Evolutionary conservation across 2,329 filamentous ascomycete genomes (phyloP).

Genomic region (Verticillium isaacii): DNA sequence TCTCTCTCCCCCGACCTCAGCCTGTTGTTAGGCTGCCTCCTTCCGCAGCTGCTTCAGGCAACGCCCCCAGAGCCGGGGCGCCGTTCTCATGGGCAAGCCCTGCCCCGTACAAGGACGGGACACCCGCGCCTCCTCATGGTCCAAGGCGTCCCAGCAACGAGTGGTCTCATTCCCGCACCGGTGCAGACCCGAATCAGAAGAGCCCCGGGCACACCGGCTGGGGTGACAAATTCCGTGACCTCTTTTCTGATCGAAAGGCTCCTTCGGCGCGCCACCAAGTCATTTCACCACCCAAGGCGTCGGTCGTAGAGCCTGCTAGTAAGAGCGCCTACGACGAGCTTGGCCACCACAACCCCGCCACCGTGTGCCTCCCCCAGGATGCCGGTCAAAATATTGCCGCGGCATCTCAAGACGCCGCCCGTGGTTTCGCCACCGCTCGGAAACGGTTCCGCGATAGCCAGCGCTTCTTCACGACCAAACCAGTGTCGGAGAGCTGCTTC

Average conservation of each 20-base stretch:
- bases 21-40: constrained; percentile 82
- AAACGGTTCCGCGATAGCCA: not conserved
- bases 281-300: constrained; percentile 46
- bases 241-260: constrained; percentile 66
- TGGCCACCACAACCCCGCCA: constrained; percentile 47
- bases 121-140: constrained; percentile 12
- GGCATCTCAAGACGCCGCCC: not conserved
- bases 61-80: constrained; percentile 22
- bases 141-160: not conserved
- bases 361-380: constrained; percentile 59
- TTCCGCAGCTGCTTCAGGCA: constrained; percentile 30
- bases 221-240: constrained; percentile 53
- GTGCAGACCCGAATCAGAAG: not conserved
- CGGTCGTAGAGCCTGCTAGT: constrained; percentile 63
- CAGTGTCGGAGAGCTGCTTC: constrained; percentile 74
- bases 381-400: not conserved
- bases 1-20: constrained; percentile 63
- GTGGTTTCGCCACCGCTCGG: not conserved
- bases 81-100: constrained; percentile 30
- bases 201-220: constrained; percentile 13
- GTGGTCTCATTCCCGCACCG: not conserved
- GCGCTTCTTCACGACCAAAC: constrained; percentile 49
- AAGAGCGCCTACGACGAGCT: constrained; percentile 60
- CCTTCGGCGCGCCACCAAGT: not conserved
- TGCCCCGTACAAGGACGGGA: constrained; percentile 23